phyloP scores from a whole-genome alignment of 441 rosid species.

The Croton setiger region DNA sequence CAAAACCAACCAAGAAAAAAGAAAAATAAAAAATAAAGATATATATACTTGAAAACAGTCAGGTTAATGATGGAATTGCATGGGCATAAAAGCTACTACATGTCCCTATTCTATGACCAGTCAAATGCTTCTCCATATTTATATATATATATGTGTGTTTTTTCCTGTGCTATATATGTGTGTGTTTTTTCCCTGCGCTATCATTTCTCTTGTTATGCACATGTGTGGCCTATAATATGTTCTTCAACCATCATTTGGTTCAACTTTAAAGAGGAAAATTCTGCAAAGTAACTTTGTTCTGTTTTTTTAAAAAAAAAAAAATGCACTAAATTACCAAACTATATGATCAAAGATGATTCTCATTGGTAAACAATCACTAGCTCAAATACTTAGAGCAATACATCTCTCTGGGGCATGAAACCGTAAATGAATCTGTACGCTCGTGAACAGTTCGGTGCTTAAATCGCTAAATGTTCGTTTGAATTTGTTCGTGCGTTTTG shows the following conservation, averaged over 20 bases:
- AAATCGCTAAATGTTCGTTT: too few relatives aligned
- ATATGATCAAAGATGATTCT: too few relatives aligned
- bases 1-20: conserved; percentile 17
- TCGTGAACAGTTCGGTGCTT: too few relatives aligned
- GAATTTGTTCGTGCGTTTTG: too few relatives aligned
- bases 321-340: not conserved
- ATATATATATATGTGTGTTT: not conserved
- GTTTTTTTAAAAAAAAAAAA: not conserved
- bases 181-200: too few relatives aligned
- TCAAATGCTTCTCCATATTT: conserved; percentile 19
- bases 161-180: not conserved
- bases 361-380: too few relatives aligned
- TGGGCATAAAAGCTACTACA: conserved; percentile 29
- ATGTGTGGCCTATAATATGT: conserved; percentile 10
- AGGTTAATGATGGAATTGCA: conserved; percentile 28
- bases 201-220: conserved; percentile 11
- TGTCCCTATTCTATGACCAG: conserved; percentile 31
- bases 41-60: not conserved
- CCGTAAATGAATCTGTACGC: too few relatives aligned
- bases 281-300: too few relatives aligned
- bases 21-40: too few relatives aligned
- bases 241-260: conserved; percentile 7
- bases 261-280: not conserved
- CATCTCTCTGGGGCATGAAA: too few relatives aligned
- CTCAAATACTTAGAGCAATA: too few relatives aligned